Evolutionary conservation across 2,329 filamentous ascomycete genomes (phyloP), one percentile per base, ranked within the genome.

Genomic region (Fonsecaea nubica): DNA sequence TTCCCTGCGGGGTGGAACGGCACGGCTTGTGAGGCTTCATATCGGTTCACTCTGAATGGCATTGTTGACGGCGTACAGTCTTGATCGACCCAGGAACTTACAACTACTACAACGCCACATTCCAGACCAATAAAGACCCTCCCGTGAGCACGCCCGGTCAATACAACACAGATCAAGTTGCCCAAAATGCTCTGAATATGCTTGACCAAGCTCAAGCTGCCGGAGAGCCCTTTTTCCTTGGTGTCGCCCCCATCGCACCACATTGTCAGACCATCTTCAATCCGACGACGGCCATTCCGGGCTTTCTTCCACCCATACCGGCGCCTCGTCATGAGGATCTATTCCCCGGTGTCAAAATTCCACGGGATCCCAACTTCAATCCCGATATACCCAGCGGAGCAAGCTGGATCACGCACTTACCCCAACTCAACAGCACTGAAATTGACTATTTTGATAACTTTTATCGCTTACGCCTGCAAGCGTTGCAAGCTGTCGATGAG

Each of bases 341-440:
- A 0, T 92, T 92, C 74, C 75, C 81, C 2, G 82, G 85, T 33
- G 83, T 81, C 0, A 84, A 80, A 25, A 84, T 90, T 0, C 90
- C 90, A 0, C 80, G 90, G 12, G 87, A 83, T 0, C 77, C 81
- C 0, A 86, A 87, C 74, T 92, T 92, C 76, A 92, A 92, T 70
- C 89, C 89, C 0, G 81, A 86, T 2, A 58, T 79, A 72, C 76
- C 80, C 3, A 80, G 77, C 48, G 80, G 82, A 7, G 81, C 78
- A 0, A 80, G 77, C 59, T 85, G 82, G 83, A 74, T 85, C 32
- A 73, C 70, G 7, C 72, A 74, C 15, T 75, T 85, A 0, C 77
- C 79, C 0, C 74, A 78, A 56, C 80, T 83, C 68, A 84, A 83
- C 64, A 72, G 79, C 55, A 77, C 78, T 0, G 78, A 81, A 6